Percentiles rank a stretch among this genome's conserved stretches.
phyloP scores from a whole-genome alignment of 2,329 filamentous ascomycete species.

The Hypoxylon sp. region DNA sequence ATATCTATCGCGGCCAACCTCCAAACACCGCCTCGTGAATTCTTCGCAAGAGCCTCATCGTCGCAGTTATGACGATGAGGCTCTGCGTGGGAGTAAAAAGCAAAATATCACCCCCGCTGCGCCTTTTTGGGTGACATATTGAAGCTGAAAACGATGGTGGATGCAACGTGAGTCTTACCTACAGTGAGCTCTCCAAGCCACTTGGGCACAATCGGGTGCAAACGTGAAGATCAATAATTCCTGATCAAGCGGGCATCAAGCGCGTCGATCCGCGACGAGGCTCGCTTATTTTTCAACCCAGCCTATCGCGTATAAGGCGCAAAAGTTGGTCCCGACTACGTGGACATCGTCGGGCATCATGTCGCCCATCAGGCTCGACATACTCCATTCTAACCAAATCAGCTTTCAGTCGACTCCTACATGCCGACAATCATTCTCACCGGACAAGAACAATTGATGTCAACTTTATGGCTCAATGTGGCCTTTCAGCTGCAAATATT shows the following conservation, averaged over 20 bases:
- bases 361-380: slow-evolving; percentile 18
- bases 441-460: background rate
- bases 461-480: slow-evolving; percentile 14
- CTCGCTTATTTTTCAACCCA: background rate
- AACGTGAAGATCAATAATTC: slow-evolving; percentile 1
- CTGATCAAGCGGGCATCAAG: background rate
- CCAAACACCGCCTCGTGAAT: slow-evolving; percentile 11
- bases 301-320: slow-evolving; percentile 13
- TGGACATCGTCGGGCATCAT: slow-evolving; percentile 32
- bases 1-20: slow-evolving; percentile 12
- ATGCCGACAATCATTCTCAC: background rate
- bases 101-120: slow-evolving; percentile 18
- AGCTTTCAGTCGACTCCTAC: slow-evolving; percentile 1
- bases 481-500: slow-evolving; percentile 17
- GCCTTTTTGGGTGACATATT: slow-evolving; percentile 24
- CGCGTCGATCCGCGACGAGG: slow-evolving; percentile 6
- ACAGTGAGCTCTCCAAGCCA: background rate
- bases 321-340: slow-evolving; percentile 19
- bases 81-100: slow-evolving; percentile 22
- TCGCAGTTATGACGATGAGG: slow-evolving; percentile 2
- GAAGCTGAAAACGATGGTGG: slow-evolving; percentile 25
- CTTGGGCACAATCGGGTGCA: slow-evolving; percentile 19
- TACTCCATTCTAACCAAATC: slow-evolving; percentile 20
- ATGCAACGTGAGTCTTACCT: slow-evolving; percentile 26
- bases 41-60: background rate